phyloP scores from a whole-genome alignment of 805 yeast species.

The Yamadazyma phyllophila region DNA sequence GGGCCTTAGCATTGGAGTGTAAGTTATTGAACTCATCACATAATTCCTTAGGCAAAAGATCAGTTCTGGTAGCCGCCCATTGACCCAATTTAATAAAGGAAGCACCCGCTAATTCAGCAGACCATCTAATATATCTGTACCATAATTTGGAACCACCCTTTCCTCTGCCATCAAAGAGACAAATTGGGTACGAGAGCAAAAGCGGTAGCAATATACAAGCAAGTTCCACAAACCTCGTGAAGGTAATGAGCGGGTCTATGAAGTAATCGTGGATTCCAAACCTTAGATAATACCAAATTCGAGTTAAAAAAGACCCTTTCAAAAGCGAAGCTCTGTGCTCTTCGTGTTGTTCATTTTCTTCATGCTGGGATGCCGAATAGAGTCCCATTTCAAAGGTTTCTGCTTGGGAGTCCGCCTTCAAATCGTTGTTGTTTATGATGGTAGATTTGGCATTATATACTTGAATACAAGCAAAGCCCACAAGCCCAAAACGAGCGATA shows the following conservation, averaged over 20 bases:
- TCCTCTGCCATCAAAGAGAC: constrained; percentile 49
- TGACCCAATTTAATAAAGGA: constrained; percentile 91
- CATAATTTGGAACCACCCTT: constrained; percentile 63
- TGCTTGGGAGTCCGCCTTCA: constrained; percentile 45
- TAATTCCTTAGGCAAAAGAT: constrained; percentile 76
- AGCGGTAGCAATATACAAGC: constrained; percentile 69
- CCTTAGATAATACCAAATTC: constrained; percentile 38
- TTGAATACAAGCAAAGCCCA: constrained; percentile 11
- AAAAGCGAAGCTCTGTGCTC: constrained; percentile 28
- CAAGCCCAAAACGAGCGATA: constrained; percentile 5
- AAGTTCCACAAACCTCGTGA: constrained; percentile 68
- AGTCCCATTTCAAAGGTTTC: constrained; percentile 73
- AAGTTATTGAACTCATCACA: constrained; percentile 73
- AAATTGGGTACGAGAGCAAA: constrained; percentile 61
- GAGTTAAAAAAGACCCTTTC: constrained; percentile 18
- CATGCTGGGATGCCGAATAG: constrained; percentile 57
- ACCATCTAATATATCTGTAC: constrained; percentile 61
- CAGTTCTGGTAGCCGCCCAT: constrained; percentile 98
- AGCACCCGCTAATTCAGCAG: constrained; percentile 87
- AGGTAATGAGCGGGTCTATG: constrained; percentile 67
- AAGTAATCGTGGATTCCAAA: constrained; percentile 52
- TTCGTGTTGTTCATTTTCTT: constrained; percentile 40
- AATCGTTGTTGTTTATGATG: constrained; percentile 31
- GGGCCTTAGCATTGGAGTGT: constrained; percentile 82
- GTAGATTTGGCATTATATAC: constrained; percentile 11